Evolutionary conservation across 2,329 filamentous ascomycete species (phyloP).

Genomic region (Botrytis squamosa): DNA sequence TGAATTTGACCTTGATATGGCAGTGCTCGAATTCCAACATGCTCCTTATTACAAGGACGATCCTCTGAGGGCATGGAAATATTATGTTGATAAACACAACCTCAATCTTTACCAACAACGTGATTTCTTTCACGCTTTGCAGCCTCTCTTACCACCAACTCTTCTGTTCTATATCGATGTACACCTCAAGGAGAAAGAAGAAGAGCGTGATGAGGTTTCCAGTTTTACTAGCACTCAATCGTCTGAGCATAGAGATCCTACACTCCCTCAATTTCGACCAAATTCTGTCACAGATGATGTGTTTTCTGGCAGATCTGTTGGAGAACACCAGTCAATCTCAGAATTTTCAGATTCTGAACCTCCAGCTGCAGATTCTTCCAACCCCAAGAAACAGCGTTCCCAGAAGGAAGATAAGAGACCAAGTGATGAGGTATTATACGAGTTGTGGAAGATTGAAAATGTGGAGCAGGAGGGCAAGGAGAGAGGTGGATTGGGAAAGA

Average conservation of each 20-base stretch:
- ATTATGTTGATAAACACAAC: neutral
- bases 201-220: conserved; percentile 3
- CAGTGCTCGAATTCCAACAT: neutral
- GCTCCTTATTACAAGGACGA: neutral
- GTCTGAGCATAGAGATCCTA: conserved; percentile 50
- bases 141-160: neutral
- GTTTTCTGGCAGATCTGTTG: neutral
- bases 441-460: conserved; percentile 32
- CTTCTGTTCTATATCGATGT: conserved; percentile 7
- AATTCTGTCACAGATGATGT: conserved; percentile 40
- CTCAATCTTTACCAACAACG: conserved; percentile 4
- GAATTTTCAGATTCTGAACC: neutral
- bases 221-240: neutral
- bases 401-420: conserved; percentile 18
- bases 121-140: neutral
- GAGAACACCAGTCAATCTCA: neutral
- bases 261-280: conserved; percentile 68
- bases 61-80: conserved; percentile 10
- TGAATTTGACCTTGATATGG: conserved; percentile 12
- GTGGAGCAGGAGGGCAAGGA: conserved; percentile 56
- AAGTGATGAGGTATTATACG: conserved; percentile 25
- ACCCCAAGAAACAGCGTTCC: neutral
- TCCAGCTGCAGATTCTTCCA: neutral
- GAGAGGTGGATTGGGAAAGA: conserved; percentile 75
- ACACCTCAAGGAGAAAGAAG: conserved; percentile 8